Base-by-base conservation (phyloP, 805 yeast species). In the Lipomyces chichibuensis region DNA sequence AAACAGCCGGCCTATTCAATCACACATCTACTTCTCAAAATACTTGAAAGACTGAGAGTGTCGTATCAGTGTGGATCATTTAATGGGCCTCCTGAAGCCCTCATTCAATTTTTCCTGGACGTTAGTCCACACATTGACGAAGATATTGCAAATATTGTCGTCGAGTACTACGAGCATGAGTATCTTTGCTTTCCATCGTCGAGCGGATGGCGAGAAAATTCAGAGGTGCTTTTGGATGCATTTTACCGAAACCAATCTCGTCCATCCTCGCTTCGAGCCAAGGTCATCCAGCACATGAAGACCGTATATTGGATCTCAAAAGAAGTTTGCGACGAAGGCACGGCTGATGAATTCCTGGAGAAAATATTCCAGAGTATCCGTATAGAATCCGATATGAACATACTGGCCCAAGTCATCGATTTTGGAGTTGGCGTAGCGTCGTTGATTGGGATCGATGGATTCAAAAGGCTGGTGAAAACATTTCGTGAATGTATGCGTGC, bases 141-240 rank as follows among this genome's bases (percentile, higher is more conserved):
- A 0, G 77, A 75, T 2, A 77, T 78, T 11, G 80, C 83, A n/a
- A 70, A 76, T 4, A 81, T 79, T 61, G 81, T 89, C 2, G 74
- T 89, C 33, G 76, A 79, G 2, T 82, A 78, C 70, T 87, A 85
- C 74, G 76, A 78, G 3, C 78, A 80, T 13, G 84, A 84, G 62
- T 81, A 83, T 62, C 73, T 82, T 37, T 88, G 93, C 73, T 81
- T 87, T 2, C 84, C 86, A 11, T 74, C 87, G 5, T 76, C 83
- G 37, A 78, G 82, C 0, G 75, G 80, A 8, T 88, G 92, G 90
- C 77, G 77, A 58, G 80, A 76, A 1, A 84, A 85, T 69, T 77
- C 85, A 53, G 74, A 75, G 6, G 75, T 77, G 37, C 71, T 88
- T 1, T 75, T 88, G 46, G 77, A 79, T n/a, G 77, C 79, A 6